Base-by-base conservation (phyloP, 257 asterid genomes). In the Gardenia jasminoides region DNA sequence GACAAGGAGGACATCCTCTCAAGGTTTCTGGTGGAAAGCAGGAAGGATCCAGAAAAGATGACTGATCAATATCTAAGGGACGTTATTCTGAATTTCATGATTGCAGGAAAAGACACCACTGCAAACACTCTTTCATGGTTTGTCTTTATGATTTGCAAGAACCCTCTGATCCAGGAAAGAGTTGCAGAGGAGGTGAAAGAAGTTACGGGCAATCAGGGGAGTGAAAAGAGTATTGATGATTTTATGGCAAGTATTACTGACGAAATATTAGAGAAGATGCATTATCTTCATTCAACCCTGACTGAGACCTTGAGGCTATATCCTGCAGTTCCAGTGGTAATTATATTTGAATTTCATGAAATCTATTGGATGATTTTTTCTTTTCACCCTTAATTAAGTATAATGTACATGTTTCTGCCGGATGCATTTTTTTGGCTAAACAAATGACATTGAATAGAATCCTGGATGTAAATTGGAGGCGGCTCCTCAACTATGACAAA, bases 61-160 rank as follows among this genome's bases (percentile, higher is more conserved):
- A 86, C 80, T 26, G 85, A 89, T 84, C 80, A 79, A 62, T 88
- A 92, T 82, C 84, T 92, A 69, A 84, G 94, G 76, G 96, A 92
- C 74, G 87, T 89, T 28, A 90, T 93, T 75, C 87, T 91, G 52
- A 93, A 80, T 56, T 93, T 91, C 83, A 84, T 93, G 81, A 80
- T 89, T 69, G 97, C 97, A 30, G 97, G 97, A 52, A 91, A 91
- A 84, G 97, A 91, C 81, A 81, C 88, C 12, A 91, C 94, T 4
- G 94, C 97, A 12, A 89, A 87, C 86, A 90, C 97, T 52, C 94
- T 93, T 28, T 87, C 92, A 61, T 93, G 97, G 97, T 91, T 92
- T 80, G 80, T 91, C 76, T 92, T 87, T 52, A 70, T 84, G 66
- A 85, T 92, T 11, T 91, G 94, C 89, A 88, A 86, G 89, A 84